These are phyloP conservation scores for Lachnum nothofagi DNA, from an alignment of 2,329 filamentous ascomycete genomes.

Conservation along the genomic window DNA sequence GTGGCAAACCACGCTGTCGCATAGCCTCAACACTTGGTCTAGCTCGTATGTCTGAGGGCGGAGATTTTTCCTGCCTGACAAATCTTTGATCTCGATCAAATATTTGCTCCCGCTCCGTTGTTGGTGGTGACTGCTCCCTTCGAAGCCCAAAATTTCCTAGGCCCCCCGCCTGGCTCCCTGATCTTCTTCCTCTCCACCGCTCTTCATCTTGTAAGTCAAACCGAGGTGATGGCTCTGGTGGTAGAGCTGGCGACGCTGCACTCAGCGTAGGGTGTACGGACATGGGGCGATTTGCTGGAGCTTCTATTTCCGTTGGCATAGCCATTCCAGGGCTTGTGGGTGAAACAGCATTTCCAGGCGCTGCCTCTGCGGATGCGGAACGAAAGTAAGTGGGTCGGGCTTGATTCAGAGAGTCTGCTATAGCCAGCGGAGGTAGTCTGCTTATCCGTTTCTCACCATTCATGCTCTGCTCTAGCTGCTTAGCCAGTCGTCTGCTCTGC, in stretches of 20 bases:
- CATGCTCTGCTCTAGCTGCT: conserved; percentile 74
- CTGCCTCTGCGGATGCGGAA: conserved; percentile 58
- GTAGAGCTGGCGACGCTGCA: conserved; percentile 16
- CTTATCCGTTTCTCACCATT: conserved; percentile 75
- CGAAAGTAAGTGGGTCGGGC: conserved; percentile 78
- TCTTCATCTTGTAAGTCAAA: conserved; percentile 24
- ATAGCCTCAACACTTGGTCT: conserved; percentile 29
- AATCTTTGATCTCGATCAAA: conserved; percentile 35
- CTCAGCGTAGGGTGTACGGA: conserved; percentile 75
- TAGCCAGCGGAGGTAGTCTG: conserved; percentile 74
- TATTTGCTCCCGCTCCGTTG: conserved; percentile 37
- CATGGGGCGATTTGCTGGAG: conserved; percentile 52
- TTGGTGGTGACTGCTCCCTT: conserved; percentile 53
- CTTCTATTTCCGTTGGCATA: conserved; percentile 51
- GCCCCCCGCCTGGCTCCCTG: conserved; percentile 10
- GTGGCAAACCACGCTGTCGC: conserved; percentile 20
- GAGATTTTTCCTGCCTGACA: conserved; percentile 14
- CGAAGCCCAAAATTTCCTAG: conserved; percentile 45
- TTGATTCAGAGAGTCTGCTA: conserved; percentile 74
- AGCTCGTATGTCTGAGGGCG: conserved; percentile 16
- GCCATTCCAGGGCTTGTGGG: conserved; percentile 41
- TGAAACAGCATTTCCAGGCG: conserved; percentile 38
- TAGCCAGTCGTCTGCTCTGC: conserved; percentile 81
- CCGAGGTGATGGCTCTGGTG: conserved; percentile 8
- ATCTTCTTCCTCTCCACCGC: conserved; percentile 23